A percentile compares a stretch with the other conserved stretches of the same genome.
Evolutionary conservation across 1,284 basidiomycete genomes (phyloP).

Genomic region (Ceratobasidium sp.): DNA sequence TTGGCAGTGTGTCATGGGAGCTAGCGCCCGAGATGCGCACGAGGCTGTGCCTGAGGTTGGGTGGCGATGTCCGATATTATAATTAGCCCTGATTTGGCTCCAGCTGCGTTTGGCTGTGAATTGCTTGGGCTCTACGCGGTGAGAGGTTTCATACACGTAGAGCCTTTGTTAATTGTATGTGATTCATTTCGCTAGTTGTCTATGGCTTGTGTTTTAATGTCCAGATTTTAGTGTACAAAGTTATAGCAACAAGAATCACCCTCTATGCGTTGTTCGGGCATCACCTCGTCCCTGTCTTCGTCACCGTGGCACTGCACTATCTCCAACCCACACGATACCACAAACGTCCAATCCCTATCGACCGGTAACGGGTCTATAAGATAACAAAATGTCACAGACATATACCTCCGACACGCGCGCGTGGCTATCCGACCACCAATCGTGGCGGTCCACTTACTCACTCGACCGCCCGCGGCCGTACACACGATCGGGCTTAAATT

Average conservation of each 20-base stretch:
- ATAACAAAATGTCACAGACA: too few relatives aligned
- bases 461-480: too few relatives aligned
- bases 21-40: slow-evolving; percentile 13
- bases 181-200: too few relatives aligned
- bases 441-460: slow-evolving; percentile 11
- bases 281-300: not conserved
- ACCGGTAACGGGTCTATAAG: too few relatives aligned
- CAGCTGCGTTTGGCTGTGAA: not conserved
- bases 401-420: too few relatives aligned
- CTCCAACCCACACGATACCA: not conserved
- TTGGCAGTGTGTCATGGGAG: slow-evolving; percentile 16
- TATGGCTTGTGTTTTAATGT: too few relatives aligned
- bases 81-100: not conserved
- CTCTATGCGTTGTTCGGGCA: slow-evolving; percentile 1
- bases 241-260: not conserved
- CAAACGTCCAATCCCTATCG: too few relatives aligned
- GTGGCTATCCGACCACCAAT: not conserved
- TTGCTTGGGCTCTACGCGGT: not conserved
- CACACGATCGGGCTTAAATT: not conserved
- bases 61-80: slow-evolving; percentile 8
- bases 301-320: not conserved
- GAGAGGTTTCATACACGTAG: too few relatives aligned
- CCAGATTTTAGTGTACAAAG: too few relatives aligned
- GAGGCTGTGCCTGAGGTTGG: slow-evolving; percentile 13
- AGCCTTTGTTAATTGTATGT: too few relatives aligned